phyloP scores from a whole-genome alignment of 306 rosid species.

The Styphnolobium japonicum region DNA sequence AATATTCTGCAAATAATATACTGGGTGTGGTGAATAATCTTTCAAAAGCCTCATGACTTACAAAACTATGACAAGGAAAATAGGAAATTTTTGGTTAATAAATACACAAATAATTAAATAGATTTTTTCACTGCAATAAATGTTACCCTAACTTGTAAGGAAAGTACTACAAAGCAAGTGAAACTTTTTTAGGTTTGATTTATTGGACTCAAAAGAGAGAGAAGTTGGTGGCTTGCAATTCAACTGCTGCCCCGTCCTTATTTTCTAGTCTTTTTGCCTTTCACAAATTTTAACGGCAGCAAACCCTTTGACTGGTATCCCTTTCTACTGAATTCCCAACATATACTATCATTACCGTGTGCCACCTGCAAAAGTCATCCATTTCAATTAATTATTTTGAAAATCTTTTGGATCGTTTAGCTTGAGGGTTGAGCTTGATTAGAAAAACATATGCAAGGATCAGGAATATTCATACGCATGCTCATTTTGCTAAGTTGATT shows the following conservation, averaged over 20 bases:
- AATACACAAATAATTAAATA: background rate
- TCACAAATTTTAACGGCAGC: conserved; percentile 19
- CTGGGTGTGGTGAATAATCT: too few relatives aligned
- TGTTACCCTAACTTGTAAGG: conserved; percentile 29
- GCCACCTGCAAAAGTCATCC: background rate
- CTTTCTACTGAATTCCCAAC: conserved; percentile 33
- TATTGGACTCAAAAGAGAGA: background rate
- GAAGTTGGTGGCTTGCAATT: conserved; percentile 61
- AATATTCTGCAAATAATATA: too few relatives aligned
- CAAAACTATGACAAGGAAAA: background rate
- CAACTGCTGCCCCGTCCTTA: conserved; percentile 42
- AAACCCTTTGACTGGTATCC: conserved; percentile 1
- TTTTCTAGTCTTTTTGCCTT: conserved; percentile 12
- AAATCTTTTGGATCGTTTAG: background rate
- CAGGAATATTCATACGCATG: background rate
- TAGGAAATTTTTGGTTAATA: background rate
- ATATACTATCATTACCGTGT: background rate
- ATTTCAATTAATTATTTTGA: background rate
- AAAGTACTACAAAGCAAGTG: conserved; percentile 22
- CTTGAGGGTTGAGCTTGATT: background rate
- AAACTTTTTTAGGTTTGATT: conserved; percentile 58
- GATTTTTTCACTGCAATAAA: background rate
- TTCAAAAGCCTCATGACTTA: too few relatives aligned
- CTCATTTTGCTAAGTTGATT: conserved; percentile 20
- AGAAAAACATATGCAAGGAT: conserved; percentile 14